phyloP scores from a whole-genome alignment of 352 stramenopile species.

The Thraustochytrium sp. region DNA sequence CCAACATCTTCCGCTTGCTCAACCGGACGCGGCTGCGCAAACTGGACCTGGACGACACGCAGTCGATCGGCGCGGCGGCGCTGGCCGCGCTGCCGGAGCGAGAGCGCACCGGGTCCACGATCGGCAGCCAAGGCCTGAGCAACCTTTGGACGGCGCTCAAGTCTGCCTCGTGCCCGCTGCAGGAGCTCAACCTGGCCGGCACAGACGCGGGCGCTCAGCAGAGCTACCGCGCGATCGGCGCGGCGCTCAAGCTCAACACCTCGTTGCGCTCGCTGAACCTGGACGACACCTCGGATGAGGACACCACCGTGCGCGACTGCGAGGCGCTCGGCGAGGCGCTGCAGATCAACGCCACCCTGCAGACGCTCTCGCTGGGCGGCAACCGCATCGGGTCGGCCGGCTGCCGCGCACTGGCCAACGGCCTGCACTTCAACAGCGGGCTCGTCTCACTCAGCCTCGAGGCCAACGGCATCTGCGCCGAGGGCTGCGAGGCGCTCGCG shows the following conservation, averaged over 20 bases:
- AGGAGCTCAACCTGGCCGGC: neutral
- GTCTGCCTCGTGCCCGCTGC: neutral
- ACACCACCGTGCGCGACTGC: neutral
- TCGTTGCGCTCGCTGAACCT: neutral
- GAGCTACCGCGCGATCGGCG: neutral
- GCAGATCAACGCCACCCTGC: neutral
- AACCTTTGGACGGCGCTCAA: neutral
- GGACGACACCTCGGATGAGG: neutral
- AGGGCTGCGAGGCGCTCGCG: neutral
- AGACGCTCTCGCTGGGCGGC: neutral
- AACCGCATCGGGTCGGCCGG: conserved; percentile 28
- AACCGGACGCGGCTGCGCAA: neutral
- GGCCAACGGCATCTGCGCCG: conserved; percentile 36
- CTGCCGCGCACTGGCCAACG: neutral
- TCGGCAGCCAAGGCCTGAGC: neutral
- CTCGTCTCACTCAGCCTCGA: conserved; percentile 30
- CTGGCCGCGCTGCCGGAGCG: neutral
- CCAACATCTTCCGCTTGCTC: neutral
- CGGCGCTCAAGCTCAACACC: neutral
- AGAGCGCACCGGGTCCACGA: neutral
- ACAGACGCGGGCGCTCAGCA: neutral
- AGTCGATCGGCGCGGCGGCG: neutral
- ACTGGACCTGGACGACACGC: neutral
- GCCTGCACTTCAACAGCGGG: neutral
- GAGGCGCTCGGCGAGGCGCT: neutral